Evolutionary conservation across 163 green algal genomes (phyloP).

Genomic region (Scenedesmus sp.): DNA sequence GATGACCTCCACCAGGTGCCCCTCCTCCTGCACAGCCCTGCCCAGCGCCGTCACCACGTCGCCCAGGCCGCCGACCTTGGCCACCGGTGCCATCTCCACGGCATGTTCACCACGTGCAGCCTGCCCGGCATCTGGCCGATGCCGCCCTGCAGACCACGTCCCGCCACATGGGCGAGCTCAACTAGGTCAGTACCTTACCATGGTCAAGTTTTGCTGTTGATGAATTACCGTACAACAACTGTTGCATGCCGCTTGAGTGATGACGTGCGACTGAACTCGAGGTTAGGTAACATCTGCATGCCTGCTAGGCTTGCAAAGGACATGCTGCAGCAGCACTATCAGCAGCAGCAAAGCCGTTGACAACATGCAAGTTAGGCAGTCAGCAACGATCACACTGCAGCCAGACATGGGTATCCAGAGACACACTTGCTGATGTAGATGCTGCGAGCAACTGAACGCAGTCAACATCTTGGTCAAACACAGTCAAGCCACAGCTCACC

Average conservation of each 20-base stretch:
- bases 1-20: constrained; percentile 92
- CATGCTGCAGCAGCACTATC: neutral
- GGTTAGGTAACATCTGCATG: too few species aligned
- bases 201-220: too few species aligned
- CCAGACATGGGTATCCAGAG: too few species aligned
- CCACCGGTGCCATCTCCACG: constrained; percentile 99
- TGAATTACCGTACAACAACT: too few species aligned
- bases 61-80: constrained; percentile 97
- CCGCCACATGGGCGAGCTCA: too few species aligned
- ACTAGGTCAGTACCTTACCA: too few species aligned
- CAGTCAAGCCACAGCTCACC: constrained; percentile 56
- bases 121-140: constrained; percentile 47
- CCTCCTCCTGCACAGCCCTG: constrained; percentile 93
- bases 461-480: neutral
- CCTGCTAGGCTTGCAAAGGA: too few species aligned
- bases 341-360: too few species aligned
- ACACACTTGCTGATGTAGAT: too few species aligned
- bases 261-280: too few species aligned
- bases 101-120: constrained; percentile 95
- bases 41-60: constrained; percentile 97
- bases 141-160: constrained; percentile 2
- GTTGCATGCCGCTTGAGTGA: too few species aligned
- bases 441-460: neutral
- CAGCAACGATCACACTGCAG: neutral
- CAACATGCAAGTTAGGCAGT: neutral